A percentile compares a stretch with the other conserved stretches of the same genome.
These are phyloP conservation scores for Cyclotella choctawhatcheeana DNA, from an alignment of 108 stramenopile genomes.

Conservation along the genomic window DNA sequence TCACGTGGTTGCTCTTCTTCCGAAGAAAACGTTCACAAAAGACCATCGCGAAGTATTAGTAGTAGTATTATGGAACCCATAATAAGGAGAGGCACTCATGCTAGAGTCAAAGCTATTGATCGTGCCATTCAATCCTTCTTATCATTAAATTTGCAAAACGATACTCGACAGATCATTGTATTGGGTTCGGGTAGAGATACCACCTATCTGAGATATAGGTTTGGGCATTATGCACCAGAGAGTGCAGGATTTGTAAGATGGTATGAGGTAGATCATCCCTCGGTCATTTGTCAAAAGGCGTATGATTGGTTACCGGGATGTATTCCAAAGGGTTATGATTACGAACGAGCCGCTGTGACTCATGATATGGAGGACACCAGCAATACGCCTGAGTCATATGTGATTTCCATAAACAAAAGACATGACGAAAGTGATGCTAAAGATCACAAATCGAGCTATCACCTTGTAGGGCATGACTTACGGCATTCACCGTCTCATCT, in stretches of 20 bases:
- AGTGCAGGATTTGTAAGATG: slow-evolving; percentile 51
- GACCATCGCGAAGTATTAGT: neutral
- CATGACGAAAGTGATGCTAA: slow-evolving; percentile 7
- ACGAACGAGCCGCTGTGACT: slow-evolving; percentile 24
- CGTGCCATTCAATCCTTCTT: slow-evolving; percentile 73
- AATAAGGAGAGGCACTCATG: slow-evolving; percentile 87
- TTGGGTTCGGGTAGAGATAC: slow-evolving; percentile 90
- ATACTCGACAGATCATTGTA: slow-evolving; percentile 68
- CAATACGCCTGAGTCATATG: slow-evolving; percentile 23
- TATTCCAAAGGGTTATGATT: slow-evolving; percentile 29
- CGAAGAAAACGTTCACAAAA: no score
- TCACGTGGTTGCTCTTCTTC: no score
- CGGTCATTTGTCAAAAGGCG: slow-evolving; percentile 71
- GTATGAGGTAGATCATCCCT: slow-evolving; percentile 88
- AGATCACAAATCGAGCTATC: slow-evolving; percentile 31
- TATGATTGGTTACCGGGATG: slow-evolving; percentile 28
- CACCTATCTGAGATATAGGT: slow-evolving; percentile 69
- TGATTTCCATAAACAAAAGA: slow-evolving; percentile 6
- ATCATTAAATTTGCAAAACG: slow-evolving; percentile 21
- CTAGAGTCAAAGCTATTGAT: slow-evolving; percentile 83
- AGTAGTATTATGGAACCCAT: slow-evolving; percentile 58
- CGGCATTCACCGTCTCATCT: slow-evolving; percentile 52
- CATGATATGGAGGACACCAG: neutral
- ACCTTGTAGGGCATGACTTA: slow-evolving; percentile 66
- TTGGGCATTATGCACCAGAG: neutral